Percentiles rank a stretch among this genome's conserved stretches.
phyloP scores from a whole-genome alignment of 768 basidiomycete genomes.

The Candolleomyces eurysporus region DNA sequence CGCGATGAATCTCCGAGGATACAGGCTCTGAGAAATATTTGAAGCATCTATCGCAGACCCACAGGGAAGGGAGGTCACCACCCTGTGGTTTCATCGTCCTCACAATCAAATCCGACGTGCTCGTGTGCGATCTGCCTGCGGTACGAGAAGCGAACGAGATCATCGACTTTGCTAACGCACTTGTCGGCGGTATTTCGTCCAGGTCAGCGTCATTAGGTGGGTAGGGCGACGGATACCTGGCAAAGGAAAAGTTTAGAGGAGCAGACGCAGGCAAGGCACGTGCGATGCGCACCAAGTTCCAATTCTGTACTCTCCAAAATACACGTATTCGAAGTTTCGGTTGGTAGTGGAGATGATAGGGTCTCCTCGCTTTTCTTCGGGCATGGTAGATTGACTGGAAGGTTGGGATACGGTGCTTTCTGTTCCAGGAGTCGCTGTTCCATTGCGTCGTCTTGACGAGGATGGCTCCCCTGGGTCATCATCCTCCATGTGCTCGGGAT shows the following conservation, averaged over 20 bases:
- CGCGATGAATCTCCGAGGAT: constrained; percentile 67
- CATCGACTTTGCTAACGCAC: neutral
- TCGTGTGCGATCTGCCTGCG: constrained; percentile 59
- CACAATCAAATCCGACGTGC: constrained; percentile 71
- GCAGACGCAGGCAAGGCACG: neutral
- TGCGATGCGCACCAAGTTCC: constrained; percentile 71
- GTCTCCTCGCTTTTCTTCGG: constrained; percentile 66
- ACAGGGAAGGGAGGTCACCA: constrained; percentile 55
- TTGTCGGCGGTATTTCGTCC: constrained; percentile 39
- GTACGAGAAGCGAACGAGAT: constrained; percentile 36
- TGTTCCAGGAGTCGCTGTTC: neutral
- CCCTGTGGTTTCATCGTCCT: constrained; percentile 55
- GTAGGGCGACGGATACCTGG: constrained; percentile 93
- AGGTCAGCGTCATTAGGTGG: constrained; percentile 69
- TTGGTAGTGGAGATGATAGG: constrained; percentile 50
- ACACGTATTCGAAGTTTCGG: constrained; percentile 84
- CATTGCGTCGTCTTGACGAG: neutral
- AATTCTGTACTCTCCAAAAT: constrained; percentile 84
- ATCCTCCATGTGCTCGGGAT: neutral
- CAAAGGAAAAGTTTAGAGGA: neutral
- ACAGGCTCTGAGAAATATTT: constrained; percentile 86
- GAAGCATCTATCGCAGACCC: constrained; percentile 93
- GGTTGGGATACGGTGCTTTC: neutral
- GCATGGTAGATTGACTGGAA: neutral
- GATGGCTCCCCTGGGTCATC: neutral